Conservation (phyloP, 192 early-diverging fungal species). For the Gryganskiella cystojenkinii region DNA sequence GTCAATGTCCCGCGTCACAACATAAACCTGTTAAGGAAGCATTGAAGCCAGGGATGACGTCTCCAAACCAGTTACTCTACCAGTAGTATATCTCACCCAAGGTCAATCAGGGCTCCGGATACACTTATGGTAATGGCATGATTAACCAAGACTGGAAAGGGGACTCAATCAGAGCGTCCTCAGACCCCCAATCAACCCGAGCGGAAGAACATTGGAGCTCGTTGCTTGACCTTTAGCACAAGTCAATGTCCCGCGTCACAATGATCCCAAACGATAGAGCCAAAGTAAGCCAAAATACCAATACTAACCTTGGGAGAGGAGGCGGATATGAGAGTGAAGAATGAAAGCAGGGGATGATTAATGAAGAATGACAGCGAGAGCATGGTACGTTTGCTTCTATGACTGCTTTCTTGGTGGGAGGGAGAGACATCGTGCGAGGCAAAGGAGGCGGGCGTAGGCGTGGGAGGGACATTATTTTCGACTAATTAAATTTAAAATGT, state of each 20-base stretch:
- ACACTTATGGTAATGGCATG: slow-evolving; percentile 22
- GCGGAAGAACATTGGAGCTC: slow-evolving; percentile 27
- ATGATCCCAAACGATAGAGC: too few relatives aligned
- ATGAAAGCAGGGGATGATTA: too few relatives aligned
- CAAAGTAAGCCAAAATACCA: too few relatives aligned
- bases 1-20: slow-evolving; percentile 33
- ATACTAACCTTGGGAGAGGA: too few relatives aligned
- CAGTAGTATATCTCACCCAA: slow-evolving; percentile 23
- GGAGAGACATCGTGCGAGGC: too few relatives aligned
- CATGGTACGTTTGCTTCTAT: too few relatives aligned
- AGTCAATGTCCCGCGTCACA: slow-evolving; percentile 34
- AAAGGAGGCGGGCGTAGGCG: too few relatives aligned
- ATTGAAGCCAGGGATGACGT: slow-evolving; percentile 22
- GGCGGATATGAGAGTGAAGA: too few relatives aligned
- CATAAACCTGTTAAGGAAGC: slow-evolving; percentile 2
- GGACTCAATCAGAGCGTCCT: slow-evolving; percentile 29
- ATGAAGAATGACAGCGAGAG: too few relatives aligned
- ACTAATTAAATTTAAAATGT: too few relatives aligned
- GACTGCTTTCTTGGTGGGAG: too few relatives aligned
- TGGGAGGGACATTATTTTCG: too few relatives aligned
- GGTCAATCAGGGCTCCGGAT: slow-evolving; percentile 34
- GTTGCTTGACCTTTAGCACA: slow-evolving; percentile 29
- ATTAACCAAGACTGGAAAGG: slow-evolving; percentile 49
- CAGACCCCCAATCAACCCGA: slow-evolving; percentile 26
- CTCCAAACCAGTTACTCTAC: slow-evolving; percentile 22